A percentile compares a stretch with the other conserved stretches of the same genome.
Conservation (phyloP, 2,329 filamentous ascomycete species). For the Xylaria sp. region DNA sequence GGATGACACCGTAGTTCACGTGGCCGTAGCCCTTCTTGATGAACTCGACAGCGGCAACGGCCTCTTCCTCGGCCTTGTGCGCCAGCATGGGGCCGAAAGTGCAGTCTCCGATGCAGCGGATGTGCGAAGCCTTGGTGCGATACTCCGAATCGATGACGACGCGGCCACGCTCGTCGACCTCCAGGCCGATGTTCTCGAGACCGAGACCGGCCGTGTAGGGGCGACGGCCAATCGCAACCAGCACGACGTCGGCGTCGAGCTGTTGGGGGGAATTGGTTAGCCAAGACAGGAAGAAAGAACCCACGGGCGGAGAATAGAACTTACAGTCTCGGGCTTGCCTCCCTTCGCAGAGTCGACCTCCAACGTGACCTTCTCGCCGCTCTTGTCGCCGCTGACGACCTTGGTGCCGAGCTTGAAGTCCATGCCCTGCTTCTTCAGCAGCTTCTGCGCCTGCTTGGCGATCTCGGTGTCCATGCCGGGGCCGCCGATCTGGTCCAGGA, state of each 20-base stretch:
- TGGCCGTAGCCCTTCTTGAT: conserved; percentile 98
- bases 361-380: conserved; percentile 76
- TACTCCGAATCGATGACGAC: conserved; percentile 98
- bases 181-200: conserved; percentile 90
- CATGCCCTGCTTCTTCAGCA: conserved; percentile 93
- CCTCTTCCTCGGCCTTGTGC: conserved; percentile 99
- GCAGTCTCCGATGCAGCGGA: conserved; percentile 92
- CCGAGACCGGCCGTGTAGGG: conserved; percentile 92
- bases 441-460: conserved; percentile 88
- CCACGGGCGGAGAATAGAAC: conserved; percentile 45
- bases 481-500: conserved; percentile 92
- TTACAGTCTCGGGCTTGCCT: conserved; percentile 87
- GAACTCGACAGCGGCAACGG: conserved; percentile 91
- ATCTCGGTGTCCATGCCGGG: conserved; percentile 97
- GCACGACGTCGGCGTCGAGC: conserved; percentile 92
- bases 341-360: conserved; percentile 92
- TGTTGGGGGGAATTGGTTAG: conserved; percentile 39
- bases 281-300: background rate
- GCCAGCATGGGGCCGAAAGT: conserved; percentile 99
- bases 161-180: conserved; percentile 90
- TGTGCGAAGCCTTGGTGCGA: conserved; percentile 96
- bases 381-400: conserved; percentile 82
- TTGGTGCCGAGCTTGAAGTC: conserved; percentile 99
- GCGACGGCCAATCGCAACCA: conserved; percentile 93
- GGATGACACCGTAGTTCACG: conserved; percentile 98